Percentiles rank a stretch among this genome's conserved stretches.
Conservation (phyloP, 495 filamentous ascomycete genomes). For the Aspergillus coremiiformis region DNA sequence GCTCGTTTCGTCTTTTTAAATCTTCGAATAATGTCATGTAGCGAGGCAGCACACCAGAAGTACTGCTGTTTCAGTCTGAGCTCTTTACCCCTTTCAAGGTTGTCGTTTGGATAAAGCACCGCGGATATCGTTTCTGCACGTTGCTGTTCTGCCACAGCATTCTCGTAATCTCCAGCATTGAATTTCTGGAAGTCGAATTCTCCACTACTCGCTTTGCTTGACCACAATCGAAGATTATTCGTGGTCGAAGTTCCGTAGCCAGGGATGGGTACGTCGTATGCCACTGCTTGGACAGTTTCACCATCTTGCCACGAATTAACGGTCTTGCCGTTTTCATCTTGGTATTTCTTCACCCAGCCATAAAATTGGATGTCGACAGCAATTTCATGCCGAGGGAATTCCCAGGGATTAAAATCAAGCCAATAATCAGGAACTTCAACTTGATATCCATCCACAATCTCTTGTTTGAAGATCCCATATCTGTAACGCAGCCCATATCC, state of each 20-base stretch:
- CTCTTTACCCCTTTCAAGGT: constrained; percentile 92
- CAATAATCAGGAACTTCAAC: constrained; percentile 98
- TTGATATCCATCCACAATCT: constrained; percentile 95
- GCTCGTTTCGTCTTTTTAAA: constrained; percentile 94
- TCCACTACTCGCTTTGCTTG: constrained; percentile 89
- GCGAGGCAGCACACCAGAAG: constrained; percentile 97
- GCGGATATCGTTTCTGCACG: constrained; percentile 95
- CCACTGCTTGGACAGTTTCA: constrained; percentile 86
- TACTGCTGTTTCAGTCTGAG: constrained; percentile 98
- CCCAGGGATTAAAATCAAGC: constrained; percentile 99
- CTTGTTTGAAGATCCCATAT: constrained; percentile 99
- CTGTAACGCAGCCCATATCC: constrained; percentile 91
- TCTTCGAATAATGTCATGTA: constrained; percentile 90
- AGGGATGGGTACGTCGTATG: constrained; percentile 92
- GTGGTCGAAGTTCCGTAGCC: constrained; percentile 84
- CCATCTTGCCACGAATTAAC: constrained; percentile 77
- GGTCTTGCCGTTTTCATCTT: constrained; percentile 69
- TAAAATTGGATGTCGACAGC: constrained; percentile 96
- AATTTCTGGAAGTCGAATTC: constrained; percentile 99
- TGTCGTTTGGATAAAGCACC: constrained; percentile 96
- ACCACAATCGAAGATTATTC: constrained; percentile 96
- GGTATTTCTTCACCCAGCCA: constrained; percentile 65
- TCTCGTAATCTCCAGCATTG: constrained; percentile 97
- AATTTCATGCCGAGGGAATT: constrained; percentile 92
- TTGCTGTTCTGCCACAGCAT: constrained; percentile 92